Evolutionary conservation across 2,329 filamentous ascomycete genomes (phyloP).

Genomic region (Pestalotiopsis sp.): DNA sequence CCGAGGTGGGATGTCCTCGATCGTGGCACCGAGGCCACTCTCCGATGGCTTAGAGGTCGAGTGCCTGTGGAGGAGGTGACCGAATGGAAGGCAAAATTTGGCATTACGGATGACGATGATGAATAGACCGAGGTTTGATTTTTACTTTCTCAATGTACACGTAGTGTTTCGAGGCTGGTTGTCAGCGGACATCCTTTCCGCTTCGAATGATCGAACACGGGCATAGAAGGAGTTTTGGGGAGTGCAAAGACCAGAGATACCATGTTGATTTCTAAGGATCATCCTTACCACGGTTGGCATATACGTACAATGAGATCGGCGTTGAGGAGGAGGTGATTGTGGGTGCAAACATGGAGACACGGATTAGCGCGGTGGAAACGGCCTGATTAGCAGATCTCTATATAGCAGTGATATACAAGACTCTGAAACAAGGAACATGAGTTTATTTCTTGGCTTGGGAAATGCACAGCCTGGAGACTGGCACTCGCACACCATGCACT

Average conservation of each 20-base stretch:
- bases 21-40: conserved; percentile 82
- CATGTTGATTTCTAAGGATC: neutral
- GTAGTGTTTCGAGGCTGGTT: neutral
- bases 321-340: neutral
- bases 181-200: neutral
- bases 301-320: neutral
- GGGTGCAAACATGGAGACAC: neutral
- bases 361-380: neutral
- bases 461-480: too few relatives aligned
- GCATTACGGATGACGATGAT: conserved; percentile 36
- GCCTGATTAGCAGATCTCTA: neutral
- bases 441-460: neutral
- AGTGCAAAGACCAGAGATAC: neutral
- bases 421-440: neutral
- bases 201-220: neutral
- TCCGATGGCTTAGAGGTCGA: conserved; percentile 79
- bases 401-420: neutral
- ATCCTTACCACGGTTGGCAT: neutral
- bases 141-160: neutral
- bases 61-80: conserved; percentile 67
- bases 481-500: too few relatives aligned
- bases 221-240: neutral
- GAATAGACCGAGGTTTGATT: conserved; percentile 5
- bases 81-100: conserved; percentile 53
- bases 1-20: conserved; percentile 83